Percentiles rank a stretch among this genome's conserved stretches.
phyloP scores from a whole-genome alignment of 768 basidiomycete species.

The Boletus subcaerulescens region DNA sequence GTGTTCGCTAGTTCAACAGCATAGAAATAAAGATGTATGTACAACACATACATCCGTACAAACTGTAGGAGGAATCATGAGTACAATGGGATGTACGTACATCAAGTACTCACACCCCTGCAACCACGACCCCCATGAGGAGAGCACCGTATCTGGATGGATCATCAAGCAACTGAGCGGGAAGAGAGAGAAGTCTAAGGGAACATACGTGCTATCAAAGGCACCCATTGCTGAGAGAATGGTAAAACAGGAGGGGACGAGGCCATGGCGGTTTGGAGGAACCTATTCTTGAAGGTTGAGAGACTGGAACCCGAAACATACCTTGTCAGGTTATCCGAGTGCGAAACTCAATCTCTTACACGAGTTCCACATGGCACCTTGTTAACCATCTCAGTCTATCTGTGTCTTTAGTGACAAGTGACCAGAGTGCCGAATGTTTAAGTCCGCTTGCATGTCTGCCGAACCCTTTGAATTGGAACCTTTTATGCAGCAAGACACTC shows the following conservation, averaged over 20 bases:
- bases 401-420: no score
- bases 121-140: constrained; percentile 47
- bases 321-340: no score
- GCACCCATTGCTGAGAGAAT: constrained; percentile 2
- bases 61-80: constrained; percentile 29
- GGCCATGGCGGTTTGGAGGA: neutral
- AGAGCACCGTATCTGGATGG: constrained; percentile 45
- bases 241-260: neutral
- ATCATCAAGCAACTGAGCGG: neutral
- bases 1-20: neutral
- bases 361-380: no score
- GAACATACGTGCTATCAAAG: constrained; percentile 37
- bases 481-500: no score
- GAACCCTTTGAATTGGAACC: no score
- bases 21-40: neutral
- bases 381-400: no score
- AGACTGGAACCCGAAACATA: no score
- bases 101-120: constrained; percentile 42
- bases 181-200: neutral
- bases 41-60: constrained; percentile 46
- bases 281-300: no score
- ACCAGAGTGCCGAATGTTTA: no score
- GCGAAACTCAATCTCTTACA: no score
- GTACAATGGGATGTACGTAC: neutral
- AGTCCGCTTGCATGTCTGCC: no score